These are phyloP conservation scores for Colletotrichum tamarilloi DNA, from an alignment of 2,329 filamentous ascomycete genomes.

Conservation along the genomic window DNA sequence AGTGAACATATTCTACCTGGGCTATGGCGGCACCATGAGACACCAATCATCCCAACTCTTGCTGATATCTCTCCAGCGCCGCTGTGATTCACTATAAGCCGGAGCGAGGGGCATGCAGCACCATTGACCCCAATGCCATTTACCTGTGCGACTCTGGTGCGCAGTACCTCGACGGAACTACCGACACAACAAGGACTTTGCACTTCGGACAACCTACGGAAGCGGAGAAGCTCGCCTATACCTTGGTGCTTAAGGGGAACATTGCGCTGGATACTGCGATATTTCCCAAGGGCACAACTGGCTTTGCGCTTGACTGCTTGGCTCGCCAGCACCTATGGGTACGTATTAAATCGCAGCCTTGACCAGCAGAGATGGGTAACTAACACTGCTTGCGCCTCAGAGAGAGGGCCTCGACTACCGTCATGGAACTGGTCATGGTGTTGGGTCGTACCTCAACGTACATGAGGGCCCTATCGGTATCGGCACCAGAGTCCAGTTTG, in stretches of 20 bases:
- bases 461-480: constrained; percentile 98
- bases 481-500: constrained; percentile 89
- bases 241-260: constrained; percentile 92
- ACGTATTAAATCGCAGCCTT: constrained; percentile 42
- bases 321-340: constrained; percentile 95
- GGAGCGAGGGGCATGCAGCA: constrained; percentile 82
- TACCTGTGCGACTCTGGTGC: constrained; percentile 98
- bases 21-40: not conserved
- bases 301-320: constrained; percentile 88
- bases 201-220: constrained; percentile 89
- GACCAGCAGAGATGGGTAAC: not conserved
- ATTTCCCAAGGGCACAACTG: constrained; percentile 95
- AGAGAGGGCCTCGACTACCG: constrained; percentile 90
- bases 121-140: constrained; percentile 85
- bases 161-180: constrained; percentile 96
- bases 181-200: constrained; percentile 92
- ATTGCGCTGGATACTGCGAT: constrained; percentile 87
- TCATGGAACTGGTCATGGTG: constrained; percentile 95
- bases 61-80: constrained; percentile 61
- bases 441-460: constrained; percentile 95
- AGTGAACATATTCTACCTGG: not conserved
- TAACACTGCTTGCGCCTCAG: constrained; percentile 46
- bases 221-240: constrained; percentile 90
- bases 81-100: constrained; percentile 97
- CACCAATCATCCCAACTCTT: not conserved